Conservation (phyloP, 75 land plant genomes). For the Azolla pinnata region DNA sequence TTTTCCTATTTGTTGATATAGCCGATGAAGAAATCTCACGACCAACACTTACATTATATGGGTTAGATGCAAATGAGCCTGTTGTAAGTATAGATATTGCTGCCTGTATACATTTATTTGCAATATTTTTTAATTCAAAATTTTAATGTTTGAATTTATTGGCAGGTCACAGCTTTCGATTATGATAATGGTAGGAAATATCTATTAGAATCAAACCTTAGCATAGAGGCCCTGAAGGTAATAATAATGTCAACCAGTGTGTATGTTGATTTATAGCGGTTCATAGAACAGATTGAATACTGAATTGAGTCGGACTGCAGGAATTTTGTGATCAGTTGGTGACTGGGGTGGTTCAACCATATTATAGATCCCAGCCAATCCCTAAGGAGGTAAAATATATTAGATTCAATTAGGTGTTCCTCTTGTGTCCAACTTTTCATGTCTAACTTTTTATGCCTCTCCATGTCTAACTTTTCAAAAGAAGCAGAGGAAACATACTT, state of each 20-base stretch:
- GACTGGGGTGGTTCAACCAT: slow-evolving; percentile 33
- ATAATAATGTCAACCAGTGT: slow-evolving; percentile 1
- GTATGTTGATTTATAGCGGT: not conserved
- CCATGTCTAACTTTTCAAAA: too few relatives aligned
- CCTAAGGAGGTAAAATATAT: slow-evolving; percentile 76
- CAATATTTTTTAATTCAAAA: not conserved
- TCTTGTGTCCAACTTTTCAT: slow-evolving; percentile 10
- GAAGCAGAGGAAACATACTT: not conserved
- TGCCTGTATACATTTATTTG: not conserved
- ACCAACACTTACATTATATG: slow-evolving; percentile 72
- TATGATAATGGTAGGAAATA: slow-evolving; percentile 57
- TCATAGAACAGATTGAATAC: too few relatives aligned
- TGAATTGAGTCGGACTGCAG: slow-evolving; percentile 46
- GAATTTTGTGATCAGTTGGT: slow-evolving; percentile 54
- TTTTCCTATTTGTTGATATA: slow-evolving; percentile 61
- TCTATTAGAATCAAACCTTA: slow-evolving; percentile 55
- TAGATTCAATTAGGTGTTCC: too few relatives aligned
- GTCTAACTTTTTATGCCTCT: not conserved
- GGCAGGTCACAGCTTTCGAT: slow-evolving; percentile 70
- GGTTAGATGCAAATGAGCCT: slow-evolving; percentile 52
- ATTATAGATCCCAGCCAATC: slow-evolving; percentile 66
- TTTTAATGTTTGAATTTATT: not conserved
- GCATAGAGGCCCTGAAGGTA: slow-evolving; percentile 52
- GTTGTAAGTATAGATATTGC: slow-evolving; percentile 62
- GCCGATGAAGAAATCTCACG: slow-evolving; percentile 77